Base-by-base conservation (phyloP, 768 basidiomycete genomes). In the Chalciporus chontae region DNA sequence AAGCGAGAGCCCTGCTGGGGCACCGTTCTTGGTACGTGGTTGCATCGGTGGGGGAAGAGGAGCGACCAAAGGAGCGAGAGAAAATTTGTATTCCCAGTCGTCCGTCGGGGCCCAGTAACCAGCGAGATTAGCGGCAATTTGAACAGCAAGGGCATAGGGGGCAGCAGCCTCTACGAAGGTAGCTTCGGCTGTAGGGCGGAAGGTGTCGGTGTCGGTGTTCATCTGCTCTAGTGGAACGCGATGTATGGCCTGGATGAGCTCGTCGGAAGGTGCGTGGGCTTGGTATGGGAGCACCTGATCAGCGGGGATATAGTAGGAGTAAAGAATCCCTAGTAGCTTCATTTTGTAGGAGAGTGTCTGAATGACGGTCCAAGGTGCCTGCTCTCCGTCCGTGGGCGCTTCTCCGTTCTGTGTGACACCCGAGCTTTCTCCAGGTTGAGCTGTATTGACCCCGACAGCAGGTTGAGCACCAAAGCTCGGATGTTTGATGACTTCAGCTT, bases 81-180 rank as follows among this genome's bases (percentile, higher is more conserved):
- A 63, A 56, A 79, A 78, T 49, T 75, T 77, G 54, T 79, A 80
- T 23, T 81, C 78, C 78, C 81, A 89, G 45, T 87, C 81, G 50
- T 90, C 88, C 5, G 85, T 85, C 1, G 86, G 75, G 31, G 78
- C 75, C 85, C 88, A 93, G 55, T 71, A 85, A 5, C 71, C 71
- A 34, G 83, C 79, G 4, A 91, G 57, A 34, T 74, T 73, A 0
- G 83, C 75, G 0, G 82, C 85, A 26, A 87, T 84, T 60, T 92
- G 84, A 10, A 90, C 68, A 4, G 87, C 89, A 14, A 87, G 67
- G 2, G 83, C 83, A 59, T 78, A 87, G 1, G 90, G 78, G 1
- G 80, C 75, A 7, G 79, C 74, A 7, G 84, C 80, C 1, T 78
- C 73, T 4, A 67, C 66, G 50, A 85, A 86, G 11, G 52, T 55